These are phyloP conservation scores for Eremomyces bilateralis DNA, from an alignment of 495 filamentous ascomycete genomes.

Conservation along the genomic window DNA sequence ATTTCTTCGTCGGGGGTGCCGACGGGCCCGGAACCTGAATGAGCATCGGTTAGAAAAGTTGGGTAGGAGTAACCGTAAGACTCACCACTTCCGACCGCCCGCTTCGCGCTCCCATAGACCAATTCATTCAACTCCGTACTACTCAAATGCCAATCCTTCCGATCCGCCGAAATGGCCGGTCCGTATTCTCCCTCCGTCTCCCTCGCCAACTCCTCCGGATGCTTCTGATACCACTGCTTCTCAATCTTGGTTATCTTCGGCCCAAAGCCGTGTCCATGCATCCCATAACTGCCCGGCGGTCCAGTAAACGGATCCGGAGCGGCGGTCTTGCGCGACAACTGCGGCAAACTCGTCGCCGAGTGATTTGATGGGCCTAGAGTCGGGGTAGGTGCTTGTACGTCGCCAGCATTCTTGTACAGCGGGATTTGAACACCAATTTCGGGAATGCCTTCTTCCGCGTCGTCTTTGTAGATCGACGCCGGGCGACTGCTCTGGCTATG, in stretches of 20 bases:
- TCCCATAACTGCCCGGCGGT: slow-evolving; percentile 62
- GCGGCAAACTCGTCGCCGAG: slow-evolving; percentile 18
- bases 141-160: slow-evolving; percentile 70
- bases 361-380: slow-evolving; percentile 30
- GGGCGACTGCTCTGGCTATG: too few relatives aligned
- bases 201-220: slow-evolving; percentile 52
- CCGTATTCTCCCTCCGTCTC: slow-evolving; percentile 52
- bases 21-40: slow-evolving; percentile 15
- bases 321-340: too few relatives aligned
- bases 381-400: slow-evolving; percentile 90
- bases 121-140: slow-evolving; percentile 83
- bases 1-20: slow-evolving; percentile 32
- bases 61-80: slow-evolving; percentile 3
- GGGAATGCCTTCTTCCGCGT: slow-evolving; percentile 69
- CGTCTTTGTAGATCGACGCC: slow-evolving; percentile 24
- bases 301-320: slow-evolving; percentile 26
- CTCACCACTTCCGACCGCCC: slow-evolving; percentile 36
- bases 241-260: slow-evolving; percentile 65
- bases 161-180: slow-evolving; percentile 37
- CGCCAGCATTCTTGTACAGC: slow-evolving; percentile 83
- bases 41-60: slow-evolving; percentile 5
- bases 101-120: slow-evolving; percentile 46
- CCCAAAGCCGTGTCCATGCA: slow-evolving; percentile 66
- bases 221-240: slow-evolving; percentile 74
- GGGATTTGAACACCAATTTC: slow-evolving; percentile 79